Evolutionary conservation across 306 rosid species (phyloP).

Genomic region (Macrotyloma uniflorum): DNA sequence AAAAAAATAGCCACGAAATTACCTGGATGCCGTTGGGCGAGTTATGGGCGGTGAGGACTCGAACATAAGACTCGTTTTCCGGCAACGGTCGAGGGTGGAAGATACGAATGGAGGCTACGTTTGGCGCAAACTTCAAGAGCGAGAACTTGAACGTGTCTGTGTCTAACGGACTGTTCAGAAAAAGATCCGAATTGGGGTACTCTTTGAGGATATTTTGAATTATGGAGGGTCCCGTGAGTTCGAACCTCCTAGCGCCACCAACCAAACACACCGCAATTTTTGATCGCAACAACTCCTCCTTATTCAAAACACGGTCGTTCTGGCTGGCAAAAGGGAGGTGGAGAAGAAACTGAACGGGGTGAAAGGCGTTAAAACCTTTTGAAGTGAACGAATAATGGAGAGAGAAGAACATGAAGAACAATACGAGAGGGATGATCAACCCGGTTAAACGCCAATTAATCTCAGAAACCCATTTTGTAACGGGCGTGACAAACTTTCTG

Average conservation of each 20-base stretch:
- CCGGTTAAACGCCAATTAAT: conserved; percentile 59
- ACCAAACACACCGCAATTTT: conserved; percentile 91
- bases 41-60: conserved; percentile 69
- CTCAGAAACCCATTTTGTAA: conserved; percentile 43
- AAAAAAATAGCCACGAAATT: not conserved
- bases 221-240: conserved; percentile 88
- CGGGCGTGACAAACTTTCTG: conserved; percentile 28
- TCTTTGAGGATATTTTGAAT: conserved; percentile 53
- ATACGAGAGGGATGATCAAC: conserved; percentile 54
- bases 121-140: conserved; percentile 62
- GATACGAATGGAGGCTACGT: conserved; percentile 62
- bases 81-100: conserved; percentile 61
- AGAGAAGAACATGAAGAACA: conserved; percentile 52
- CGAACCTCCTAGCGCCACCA: conserved; percentile 95
- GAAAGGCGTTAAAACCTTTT: conserved; percentile 37
- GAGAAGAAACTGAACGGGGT: conserved; percentile 48
- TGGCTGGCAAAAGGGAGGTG: conserved; percentile 8
- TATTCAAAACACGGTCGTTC: conserved; percentile 17
- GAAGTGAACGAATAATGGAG: conserved; percentile 40
- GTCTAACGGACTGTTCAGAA: conserved; percentile 72
- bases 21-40: conserved; percentile 97
- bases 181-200: conserved; percentile 90
- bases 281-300: conserved; percentile 58
- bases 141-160: conserved; percentile 68
- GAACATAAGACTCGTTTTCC: conserved; percentile 63